Evolutionary conservation across 257 asterid species (phyloP).

Genomic region (Voacanga thouarsii): DNA sequence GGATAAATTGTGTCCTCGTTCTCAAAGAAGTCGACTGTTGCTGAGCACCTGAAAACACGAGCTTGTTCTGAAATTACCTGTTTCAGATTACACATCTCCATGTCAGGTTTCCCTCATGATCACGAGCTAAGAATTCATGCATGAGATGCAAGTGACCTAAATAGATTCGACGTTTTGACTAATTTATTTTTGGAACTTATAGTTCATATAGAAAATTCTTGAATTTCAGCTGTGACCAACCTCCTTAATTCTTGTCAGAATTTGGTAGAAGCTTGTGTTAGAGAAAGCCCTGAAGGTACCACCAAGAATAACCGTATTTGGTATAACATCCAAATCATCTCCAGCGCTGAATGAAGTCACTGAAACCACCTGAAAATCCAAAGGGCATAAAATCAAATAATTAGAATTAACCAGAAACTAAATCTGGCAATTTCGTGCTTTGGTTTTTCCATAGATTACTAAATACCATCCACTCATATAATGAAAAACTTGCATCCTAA

Average conservation of each 20-base stretch:
- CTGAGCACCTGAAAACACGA: slow-evolving; percentile 68
- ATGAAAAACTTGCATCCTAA: background rate
- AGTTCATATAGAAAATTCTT: background rate
- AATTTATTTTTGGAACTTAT: background rate
- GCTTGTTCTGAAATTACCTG: slow-evolving; percentile 80
- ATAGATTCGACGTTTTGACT: too few species aligned
- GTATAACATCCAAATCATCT: slow-evolving; percentile 35
- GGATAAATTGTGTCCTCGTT: slow-evolving; percentile 63
- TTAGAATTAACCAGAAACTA: background rate
- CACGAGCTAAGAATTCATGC: background rate
- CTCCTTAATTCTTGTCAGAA: slow-evolving; percentile 74
- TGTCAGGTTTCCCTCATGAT: background rate
- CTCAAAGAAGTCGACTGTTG: slow-evolving; percentile 77
- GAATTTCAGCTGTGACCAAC: slow-evolving; percentile 29
- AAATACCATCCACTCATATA: too few species aligned
- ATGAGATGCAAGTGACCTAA: background rate
- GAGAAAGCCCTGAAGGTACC: slow-evolving; percentile 94
- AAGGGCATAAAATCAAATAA: background rate
- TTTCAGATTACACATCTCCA: slow-evolving; percentile 1
- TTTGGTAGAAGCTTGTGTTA: slow-evolving; percentile 49
- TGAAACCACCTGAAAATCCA: slow-evolving; percentile 59
- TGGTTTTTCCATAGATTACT: background rate
- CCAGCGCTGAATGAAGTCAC: slow-evolving; percentile 70
- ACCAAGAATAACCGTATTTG: slow-evolving; percentile 48
- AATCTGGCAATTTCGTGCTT: background rate